Base-by-base conservation (phyloP, 345 rosid species). In the Linum tenue region DNA sequence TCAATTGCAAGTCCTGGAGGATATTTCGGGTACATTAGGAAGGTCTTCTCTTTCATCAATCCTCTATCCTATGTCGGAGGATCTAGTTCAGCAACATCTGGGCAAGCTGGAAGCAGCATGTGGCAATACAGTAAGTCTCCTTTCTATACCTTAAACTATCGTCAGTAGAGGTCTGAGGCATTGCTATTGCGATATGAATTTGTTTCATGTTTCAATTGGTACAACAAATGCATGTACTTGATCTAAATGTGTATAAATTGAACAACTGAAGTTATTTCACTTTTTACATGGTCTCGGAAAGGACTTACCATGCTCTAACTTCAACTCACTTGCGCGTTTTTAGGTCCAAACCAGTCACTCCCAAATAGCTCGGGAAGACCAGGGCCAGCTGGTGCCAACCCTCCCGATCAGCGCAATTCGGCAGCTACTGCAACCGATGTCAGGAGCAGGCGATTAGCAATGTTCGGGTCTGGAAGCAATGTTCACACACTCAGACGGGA, bases 21-120 rank as follows among this genome's bases (percentile, higher is more conserved):
- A 67, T 87, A 90, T 79, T 88, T 88, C 69, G 78, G 75, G 51
- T 76, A 55, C 35, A 51, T 82, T 63, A 84, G 64, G 76, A 82
- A 86, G 70, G 1, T 83, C 39, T 70, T 88, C 39, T 90, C 96
- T 44, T 92, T 79, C 11, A 57, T 80, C 59, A 92, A 90, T 72
- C 98, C 97, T 31, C 77, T 92, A 60, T 85, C 97, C 61, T 90
- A 92, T 76, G 68, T 88, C n/a, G 81, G 86, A 31, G 81, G 86
- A 51, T 63, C 82, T 58, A 76, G 62, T 70, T 63, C 87, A 55
- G 76, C 95, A 66, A 71, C 70, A 73, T 67, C 80, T 35, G 79
- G 72, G 55, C 77, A 68, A 74, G 83, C 83, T 69, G 82, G 66
- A 70, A 70, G 67, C 51, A 71, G 81, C 80, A 55, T 56, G 63